Evolutionary conservation across 768 basidiomycete genomes (phyloP), one percentile per base, ranked within the genome.

Genomic region (Trametes punicea): DNA sequence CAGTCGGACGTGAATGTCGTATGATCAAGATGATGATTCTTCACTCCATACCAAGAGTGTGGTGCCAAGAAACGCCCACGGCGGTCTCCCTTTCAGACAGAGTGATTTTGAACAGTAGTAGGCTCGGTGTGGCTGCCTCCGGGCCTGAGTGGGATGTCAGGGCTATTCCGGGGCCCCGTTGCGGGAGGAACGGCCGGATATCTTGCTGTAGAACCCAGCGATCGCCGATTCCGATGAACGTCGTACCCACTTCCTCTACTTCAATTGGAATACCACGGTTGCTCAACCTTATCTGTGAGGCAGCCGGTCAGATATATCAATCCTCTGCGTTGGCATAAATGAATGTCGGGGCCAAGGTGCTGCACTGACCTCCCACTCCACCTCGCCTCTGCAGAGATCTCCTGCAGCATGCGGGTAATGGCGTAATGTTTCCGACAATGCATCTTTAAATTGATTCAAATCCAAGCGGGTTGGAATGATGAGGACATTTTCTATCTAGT

Each of bases 21-120:
- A n/a, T n/a, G n/a, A 31, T 31, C 13, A 13, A 6, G 31, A 13
- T 31, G 13, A 13, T 63, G 38, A 31, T 25, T 11, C 0, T 13
- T 15, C 11, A 18, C 51, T 55, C 9, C 53, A 20, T 52, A 71
- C 71, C 72, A 9, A 73, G 67, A 9, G 64, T 62, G 40, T 73
- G 72, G 40, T 73, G 64, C 72, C 71, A 73, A 2, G 69, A 65
- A n/a, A 73, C 57, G 18, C 68, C 72, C 30, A 72, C 61, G 27
- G 62, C 62, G 0, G 70, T 73, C 50, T 70, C 63, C 1, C 40
- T 23, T 4, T 49, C 50, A 7, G 69, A 60, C 13, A 69, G 26
- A 1, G 63, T 65, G 31, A 73, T 21, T 40, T 72, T 73, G 33
- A 71, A 42, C 34, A 63, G 64, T 27, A 69, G 62, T 11, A 62